A percentile compares a stretch with the other conserved stretches of the same genome.
phyloP scores from a whole-genome alignment of 116 monocot genomes.

The Posidonia oceanica region DNA sequence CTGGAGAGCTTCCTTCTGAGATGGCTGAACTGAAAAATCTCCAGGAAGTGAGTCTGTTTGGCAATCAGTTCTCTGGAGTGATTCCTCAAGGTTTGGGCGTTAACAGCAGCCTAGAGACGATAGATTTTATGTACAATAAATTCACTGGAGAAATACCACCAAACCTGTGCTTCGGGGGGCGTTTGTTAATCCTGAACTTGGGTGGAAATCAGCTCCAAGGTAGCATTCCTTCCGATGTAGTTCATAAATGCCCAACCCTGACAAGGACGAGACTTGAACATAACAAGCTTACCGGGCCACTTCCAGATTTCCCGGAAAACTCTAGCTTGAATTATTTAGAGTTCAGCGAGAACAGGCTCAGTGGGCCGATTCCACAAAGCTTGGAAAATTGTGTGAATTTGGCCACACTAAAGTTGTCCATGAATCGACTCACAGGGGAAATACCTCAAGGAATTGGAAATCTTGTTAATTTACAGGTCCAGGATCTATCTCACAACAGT shows the following conservation, averaged over 20 bases:
- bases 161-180: slow-evolving; percentile 35
- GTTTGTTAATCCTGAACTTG: slow-evolving; percentile 25
- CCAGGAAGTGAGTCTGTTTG: slow-evolving; percentile 26
- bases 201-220: slow-evolving; percentile 52
- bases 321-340: slow-evolving; percentile 47
- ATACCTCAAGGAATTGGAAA: slow-evolving; percentile 55
- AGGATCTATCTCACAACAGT: slow-evolving; percentile 54
- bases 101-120: slow-evolving; percentile 32
- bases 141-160: slow-evolving; percentile 62
- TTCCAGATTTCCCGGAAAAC: slow-evolving; percentile 33
- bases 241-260: slow-evolving; percentile 50
- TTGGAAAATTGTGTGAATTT: slow-evolving; percentile 57
- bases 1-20: slow-evolving; percentile 39
- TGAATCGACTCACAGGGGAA: slow-evolving; percentile 44
- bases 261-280: slow-evolving; percentile 47
- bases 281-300: slow-evolving; percentile 42
- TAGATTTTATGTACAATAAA: slow-evolving; percentile 50
- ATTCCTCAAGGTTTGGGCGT: slow-evolving; percentile 61
- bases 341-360: slow-evolving; percentile 40
- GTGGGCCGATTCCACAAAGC: slow-evolving; percentile 35
- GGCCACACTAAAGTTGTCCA: slow-evolving; percentile 44
- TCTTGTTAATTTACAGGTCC: slow-evolving; percentile 31
- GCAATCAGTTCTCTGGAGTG: slow-evolving; percentile 45
- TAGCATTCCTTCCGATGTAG: slow-evolving; percentile 35
- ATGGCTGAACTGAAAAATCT: slow-evolving; percentile 47